A percentile compares a stretch with the other conserved stretches of the same genome.
phyloP scores from a whole-genome alignment of 306 rosid species.

The Prunus mume region DNA sequence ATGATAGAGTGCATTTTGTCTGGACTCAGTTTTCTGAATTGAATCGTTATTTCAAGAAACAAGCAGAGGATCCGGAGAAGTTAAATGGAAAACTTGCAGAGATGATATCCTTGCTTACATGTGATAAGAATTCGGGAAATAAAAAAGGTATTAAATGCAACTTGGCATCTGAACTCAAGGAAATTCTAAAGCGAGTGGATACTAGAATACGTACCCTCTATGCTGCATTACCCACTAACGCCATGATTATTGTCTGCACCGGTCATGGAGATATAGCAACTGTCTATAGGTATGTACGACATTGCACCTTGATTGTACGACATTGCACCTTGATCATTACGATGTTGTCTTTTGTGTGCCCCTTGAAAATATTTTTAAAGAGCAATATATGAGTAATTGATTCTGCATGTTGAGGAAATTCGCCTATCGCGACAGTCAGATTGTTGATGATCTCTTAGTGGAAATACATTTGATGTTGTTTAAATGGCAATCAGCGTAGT shows the following conservation, averaged over 20 bases:
- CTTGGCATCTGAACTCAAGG: slow-evolving; percentile 57
- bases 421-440: background rate
- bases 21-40: slow-evolving; percentile 95
- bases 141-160: slow-evolving; percentile 46
- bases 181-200: slow-evolving; percentile 71
- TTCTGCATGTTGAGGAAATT: background rate
- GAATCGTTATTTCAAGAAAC: slow-evolving; percentile 63
- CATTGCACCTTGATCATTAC: slow-evolving; percentile 1
- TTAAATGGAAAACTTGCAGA: slow-evolving; percentile 75
- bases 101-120: slow-evolving; percentile 75
- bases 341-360: background rate
- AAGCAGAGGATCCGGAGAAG: slow-evolving; percentile 68
- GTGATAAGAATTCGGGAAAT: slow-evolving; percentile 43
- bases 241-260: slow-evolving; percentile 87
- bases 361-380: background rate
- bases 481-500: too few species aligned
- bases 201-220: slow-evolving; percentile 55
- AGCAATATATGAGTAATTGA: background rate
- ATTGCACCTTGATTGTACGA: slow-evolving; percentile 14
- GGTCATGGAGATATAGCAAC: slow-evolving; percentile 94
- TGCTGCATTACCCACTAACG: slow-evolving; percentile 57
- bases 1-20: slow-evolving; percentile 76
- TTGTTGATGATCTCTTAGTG: background rate
- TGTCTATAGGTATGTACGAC: slow-evolving; percentile 68
- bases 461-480: too few species aligned